A percentile compares a stretch with the other conserved stretches of the same genome.
Evolutionary conservation across 2,329 filamentous ascomycete species (phyloP).

Genomic region (Colletotrichum melonis): DNA sequence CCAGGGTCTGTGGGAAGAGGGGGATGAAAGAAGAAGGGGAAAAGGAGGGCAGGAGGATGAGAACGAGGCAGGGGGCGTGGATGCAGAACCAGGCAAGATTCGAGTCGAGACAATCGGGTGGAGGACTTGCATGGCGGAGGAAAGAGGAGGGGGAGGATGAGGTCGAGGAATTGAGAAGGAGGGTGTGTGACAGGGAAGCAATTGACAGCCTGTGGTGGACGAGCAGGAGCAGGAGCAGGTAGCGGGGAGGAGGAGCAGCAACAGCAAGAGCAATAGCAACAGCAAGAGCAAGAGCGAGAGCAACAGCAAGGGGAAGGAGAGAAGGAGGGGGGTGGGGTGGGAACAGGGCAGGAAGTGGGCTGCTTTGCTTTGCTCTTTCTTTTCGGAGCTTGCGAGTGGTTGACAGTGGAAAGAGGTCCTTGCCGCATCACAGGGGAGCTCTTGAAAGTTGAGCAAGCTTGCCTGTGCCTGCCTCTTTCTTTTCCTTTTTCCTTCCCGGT

Average conservation of each 20-base stretch:
- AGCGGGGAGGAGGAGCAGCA: background rate
- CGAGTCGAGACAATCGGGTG: constrained; percentile 3
- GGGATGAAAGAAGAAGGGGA: background rate
- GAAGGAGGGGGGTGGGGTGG: constrained; percentile 7
- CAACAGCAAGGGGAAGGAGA: background rate
- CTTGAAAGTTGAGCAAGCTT: background rate
- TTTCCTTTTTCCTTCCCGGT: background rate
- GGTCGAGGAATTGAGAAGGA: constrained; percentile 11
- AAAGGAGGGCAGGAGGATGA: background rate
- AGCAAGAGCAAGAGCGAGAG: background rate
- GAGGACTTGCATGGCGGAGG: constrained; percentile 1
- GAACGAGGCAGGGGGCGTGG: constrained; percentile 8
- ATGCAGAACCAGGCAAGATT: constrained; percentile 19
- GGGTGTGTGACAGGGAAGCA: constrained; percentile 20
- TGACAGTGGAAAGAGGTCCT: constrained; percentile 13
- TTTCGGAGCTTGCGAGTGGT: constrained; percentile 34
- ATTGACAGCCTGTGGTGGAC: background rate
- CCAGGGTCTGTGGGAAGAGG: constrained; percentile 25
- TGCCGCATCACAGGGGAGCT: constrained; percentile 12
- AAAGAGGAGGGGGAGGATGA: constrained; percentile 1
- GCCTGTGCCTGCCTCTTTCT: constrained; percentile 1
- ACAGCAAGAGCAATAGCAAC: too few species aligned
- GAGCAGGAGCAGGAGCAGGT: background rate
- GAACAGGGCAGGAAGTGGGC: background rate
- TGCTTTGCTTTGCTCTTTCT: constrained; percentile 14